These are phyloP conservation scores for Colletotrichum sp. DNA, from an alignment of 2,329 filamentous ascomycete genomes.

Conservation along the genomic window DNA sequence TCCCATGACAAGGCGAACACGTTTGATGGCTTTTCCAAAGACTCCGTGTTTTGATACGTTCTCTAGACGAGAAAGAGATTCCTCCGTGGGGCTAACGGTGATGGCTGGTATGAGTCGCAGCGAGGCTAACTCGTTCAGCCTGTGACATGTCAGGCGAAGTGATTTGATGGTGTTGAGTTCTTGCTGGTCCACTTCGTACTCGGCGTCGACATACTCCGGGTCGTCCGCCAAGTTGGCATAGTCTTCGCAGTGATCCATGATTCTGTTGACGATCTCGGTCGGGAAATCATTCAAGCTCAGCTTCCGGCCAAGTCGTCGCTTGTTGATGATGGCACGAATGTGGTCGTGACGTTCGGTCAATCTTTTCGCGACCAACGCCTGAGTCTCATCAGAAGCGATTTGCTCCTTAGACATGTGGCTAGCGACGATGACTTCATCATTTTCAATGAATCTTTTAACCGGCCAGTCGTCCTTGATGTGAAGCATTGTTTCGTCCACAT, in stretches of 20 bases:
- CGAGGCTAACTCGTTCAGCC: not conserved
- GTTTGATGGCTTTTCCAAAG: not conserved
- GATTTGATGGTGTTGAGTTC: not conserved
- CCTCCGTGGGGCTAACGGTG: not conserved
- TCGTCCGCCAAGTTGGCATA: not conserved
- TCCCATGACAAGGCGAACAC: not conserved
- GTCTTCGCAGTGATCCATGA: not conserved
- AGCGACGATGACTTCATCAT: too few species aligned
- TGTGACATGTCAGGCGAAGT: not conserved
- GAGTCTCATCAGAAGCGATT: too few species aligned
- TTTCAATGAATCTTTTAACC: not conserved
- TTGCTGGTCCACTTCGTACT: not conserved
- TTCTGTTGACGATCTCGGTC: not conserved
- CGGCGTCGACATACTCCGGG: rapidly evolving
- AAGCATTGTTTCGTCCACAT: too few species aligned
- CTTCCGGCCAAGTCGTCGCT: not conserved
- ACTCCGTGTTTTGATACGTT: not conserved
- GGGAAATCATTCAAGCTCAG: not conserved
- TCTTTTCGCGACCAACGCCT: too few species aligned
- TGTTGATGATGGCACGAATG: not conserved
- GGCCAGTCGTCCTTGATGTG: too few species aligned
- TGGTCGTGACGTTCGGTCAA: not conserved
- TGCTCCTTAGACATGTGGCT: too few species aligned
- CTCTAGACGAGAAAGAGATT: not conserved
- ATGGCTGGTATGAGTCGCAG: not conserved